Conservation (phyloP, 2,329 filamentous ascomycete species). For the Arthrobotrys conoides region DNA sequence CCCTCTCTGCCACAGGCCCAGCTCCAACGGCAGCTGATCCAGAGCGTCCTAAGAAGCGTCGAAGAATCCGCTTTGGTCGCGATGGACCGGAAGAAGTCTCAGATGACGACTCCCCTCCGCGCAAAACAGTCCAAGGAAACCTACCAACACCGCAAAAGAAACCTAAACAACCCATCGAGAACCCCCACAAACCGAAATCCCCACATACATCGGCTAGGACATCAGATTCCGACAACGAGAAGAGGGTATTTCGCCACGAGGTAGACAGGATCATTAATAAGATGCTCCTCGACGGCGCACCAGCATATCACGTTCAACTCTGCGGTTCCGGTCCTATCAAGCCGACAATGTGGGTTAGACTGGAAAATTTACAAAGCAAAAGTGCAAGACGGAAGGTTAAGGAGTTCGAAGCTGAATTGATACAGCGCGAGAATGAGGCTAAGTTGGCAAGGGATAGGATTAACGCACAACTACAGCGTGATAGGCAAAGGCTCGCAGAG, state of each 20-base stretch:
- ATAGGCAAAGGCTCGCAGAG: conserved; percentile 46
- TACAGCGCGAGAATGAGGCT: conserved; percentile 26
- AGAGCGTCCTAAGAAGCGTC: conserved; percentile 54
- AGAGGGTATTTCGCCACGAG: conserved; percentile 19
- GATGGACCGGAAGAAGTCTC: conserved; percentile 40
- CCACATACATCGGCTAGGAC: background rate
- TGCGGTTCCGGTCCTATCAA: background rate
- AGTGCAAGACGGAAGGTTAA: conserved; percentile 34
- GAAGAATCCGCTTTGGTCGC: conserved; percentile 36
- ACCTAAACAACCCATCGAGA: background rate
- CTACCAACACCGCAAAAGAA: background rate
- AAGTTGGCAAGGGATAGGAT: conserved; percentile 29
- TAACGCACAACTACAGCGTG: conserved; percentile 42
- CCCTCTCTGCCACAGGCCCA: conserved; percentile 18
- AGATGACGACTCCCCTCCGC: conserved; percentile 5
- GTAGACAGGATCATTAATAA: conserved; percentile 43
- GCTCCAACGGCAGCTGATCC: background rate
- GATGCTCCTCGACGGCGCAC: conserved; percentile 47
- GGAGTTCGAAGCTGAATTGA: conserved; percentile 31
- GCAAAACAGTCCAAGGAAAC: background rate
- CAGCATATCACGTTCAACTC: conserved; percentile 46
- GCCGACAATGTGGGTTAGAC: conserved; percentile 43
- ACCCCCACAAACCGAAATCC: background rate
- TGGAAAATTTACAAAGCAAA: conserved; percentile 40
- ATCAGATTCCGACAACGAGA: background rate